Percentiles rank a stretch among this genome's conserved stretches.
Evolutionary conservation across 257 asterid species (phyloP).

Genomic region (Solanum dulcamara): DNA sequence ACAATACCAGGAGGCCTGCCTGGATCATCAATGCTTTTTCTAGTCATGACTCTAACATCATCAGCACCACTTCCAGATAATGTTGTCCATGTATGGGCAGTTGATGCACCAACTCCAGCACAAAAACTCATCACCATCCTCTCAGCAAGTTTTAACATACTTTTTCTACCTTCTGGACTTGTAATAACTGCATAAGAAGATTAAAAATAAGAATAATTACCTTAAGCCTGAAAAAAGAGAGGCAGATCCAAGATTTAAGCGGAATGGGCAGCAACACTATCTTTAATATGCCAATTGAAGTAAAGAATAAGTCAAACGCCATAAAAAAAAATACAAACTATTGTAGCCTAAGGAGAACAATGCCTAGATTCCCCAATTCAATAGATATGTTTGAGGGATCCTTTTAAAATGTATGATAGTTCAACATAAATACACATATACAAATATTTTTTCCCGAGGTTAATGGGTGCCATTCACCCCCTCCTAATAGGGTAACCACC

Average conservation of each 20-base stretch:
- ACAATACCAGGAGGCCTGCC: constrained; percentile 55
- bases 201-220: background rate
- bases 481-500: background rate
- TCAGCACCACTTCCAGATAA: constrained; percentile 41
- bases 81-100: constrained; percentile 49
- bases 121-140: constrained; percentile 54
- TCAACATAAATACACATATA: background rate
- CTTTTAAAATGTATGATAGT: background rate
- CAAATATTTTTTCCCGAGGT: background rate
- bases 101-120: constrained; percentile 48
- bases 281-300: background rate
- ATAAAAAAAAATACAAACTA: background rate
- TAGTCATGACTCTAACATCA: constrained; percentile 47
- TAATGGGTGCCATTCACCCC: background rate
- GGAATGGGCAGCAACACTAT: background rate
- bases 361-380: background rate
- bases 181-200: constrained; percentile 22
- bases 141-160: constrained; percentile 43
- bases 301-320: background rate
- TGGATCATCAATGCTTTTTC: constrained; percentile 47
- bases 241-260: background rate
- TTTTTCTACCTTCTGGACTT: constrained; percentile 35
- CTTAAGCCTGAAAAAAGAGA: background rate
- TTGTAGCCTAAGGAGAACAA: background rate
- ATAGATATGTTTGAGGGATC: background rate